Evolutionary conservation across 2,329 filamentous ascomycete genomes (phyloP), one percentile per base, ranked within the genome.

Genomic region (Atkinsonella hypoxylon): DNA sequence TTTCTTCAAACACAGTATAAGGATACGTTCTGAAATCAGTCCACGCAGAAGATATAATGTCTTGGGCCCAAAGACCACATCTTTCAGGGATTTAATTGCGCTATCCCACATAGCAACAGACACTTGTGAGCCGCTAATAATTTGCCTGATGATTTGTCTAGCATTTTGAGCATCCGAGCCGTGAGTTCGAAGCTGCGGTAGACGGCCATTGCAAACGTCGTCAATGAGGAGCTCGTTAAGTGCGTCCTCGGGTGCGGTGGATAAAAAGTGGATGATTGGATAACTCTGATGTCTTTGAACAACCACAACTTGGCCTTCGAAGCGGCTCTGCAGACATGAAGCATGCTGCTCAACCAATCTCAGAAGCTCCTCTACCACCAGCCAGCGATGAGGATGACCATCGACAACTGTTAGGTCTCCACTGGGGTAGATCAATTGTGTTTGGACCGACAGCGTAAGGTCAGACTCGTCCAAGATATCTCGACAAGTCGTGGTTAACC

Each of bases 401-500:
- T 82, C 77, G 0, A 82, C 63, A 0, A 67, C 55, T 7, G 66
- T 61, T 38, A 77, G 72, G 0, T 65, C 50, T 0, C 79, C 78
- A 6, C 71, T 73, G 0, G 78, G 77, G 43, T 82, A 82, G 3
- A 81, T 77, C 0, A 82, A 61, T 52, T 82, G 77, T 0, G 75
- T 79, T 34, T 72, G 73, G 0, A 74, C 69, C 0, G 72, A 72
- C 0, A 82, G 61, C 0, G 74, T 80, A 39, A 74, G 69, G 53
- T 82, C 78, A 2, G 73, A 82, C 57, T 87, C 83, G 54, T 87
- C 83, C 0, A 87, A 63, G 0, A 87, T 68, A 57, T 87, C 82
- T 0, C 82, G 71, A 2, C 71, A 76, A 1, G 66, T 58, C 0
- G 53, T 52, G 2, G 75, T 65, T 6, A 85, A 59, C 67, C 74